Evolutionary conservation across 192 early-diverging fungal genomes (phyloP).

Genomic region (Podila epigama): DNA sequence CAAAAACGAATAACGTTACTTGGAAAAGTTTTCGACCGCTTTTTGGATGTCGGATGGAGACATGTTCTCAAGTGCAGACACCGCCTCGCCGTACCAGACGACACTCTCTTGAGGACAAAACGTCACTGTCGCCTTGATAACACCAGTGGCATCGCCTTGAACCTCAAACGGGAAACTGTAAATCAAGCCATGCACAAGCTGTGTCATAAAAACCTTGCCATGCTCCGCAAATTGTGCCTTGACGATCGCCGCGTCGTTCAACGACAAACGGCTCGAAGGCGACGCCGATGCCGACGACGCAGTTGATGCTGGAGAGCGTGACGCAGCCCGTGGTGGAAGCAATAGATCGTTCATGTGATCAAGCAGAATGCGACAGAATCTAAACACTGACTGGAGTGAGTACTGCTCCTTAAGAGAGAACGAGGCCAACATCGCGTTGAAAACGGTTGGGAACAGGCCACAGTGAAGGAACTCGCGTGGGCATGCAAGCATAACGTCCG

Average conservation of each 20-base stretch:
- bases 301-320: slow-evolving; percentile 1
- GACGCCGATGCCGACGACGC: slow-evolving; percentile 15
- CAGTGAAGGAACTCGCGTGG: slow-evolving; percentile 64
- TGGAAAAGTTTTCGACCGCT: slow-evolving; percentile 61
- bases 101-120: slow-evolving; percentile 54
- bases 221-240: slow-evolving; percentile 50
- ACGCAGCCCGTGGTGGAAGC: slow-evolving; percentile 6
- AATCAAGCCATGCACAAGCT: slow-evolving; percentile 63
- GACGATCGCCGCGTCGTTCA: slow-evolving; percentile 45
- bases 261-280: slow-evolving; percentile 8
- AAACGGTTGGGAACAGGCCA: slow-evolving; percentile 58
- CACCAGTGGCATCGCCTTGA: slow-evolving; percentile 59
- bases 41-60: slow-evolving; percentile 57
- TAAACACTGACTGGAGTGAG: slow-evolving; percentile 57
- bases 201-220: slow-evolving; percentile 50
- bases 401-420: slow-evolving; percentile 60
- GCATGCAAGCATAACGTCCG: slow-evolving; percentile 56
- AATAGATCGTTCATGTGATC: slow-evolving; percentile 34
- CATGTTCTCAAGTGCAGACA: slow-evolving; percentile 55
- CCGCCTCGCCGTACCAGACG: slow-evolving; percentile 56
- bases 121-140: slow-evolving; percentile 56
- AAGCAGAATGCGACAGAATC: slow-evolving; percentile 56
- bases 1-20: slow-evolving; percentile 52
- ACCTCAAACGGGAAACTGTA: slow-evolving; percentile 63
- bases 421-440: slow-evolving; percentile 71